These are phyloP conservation scores for Parsonsia alboflavescens DNA, from an alignment of 257 asterid species.

Conservation along the genomic window DNA sequence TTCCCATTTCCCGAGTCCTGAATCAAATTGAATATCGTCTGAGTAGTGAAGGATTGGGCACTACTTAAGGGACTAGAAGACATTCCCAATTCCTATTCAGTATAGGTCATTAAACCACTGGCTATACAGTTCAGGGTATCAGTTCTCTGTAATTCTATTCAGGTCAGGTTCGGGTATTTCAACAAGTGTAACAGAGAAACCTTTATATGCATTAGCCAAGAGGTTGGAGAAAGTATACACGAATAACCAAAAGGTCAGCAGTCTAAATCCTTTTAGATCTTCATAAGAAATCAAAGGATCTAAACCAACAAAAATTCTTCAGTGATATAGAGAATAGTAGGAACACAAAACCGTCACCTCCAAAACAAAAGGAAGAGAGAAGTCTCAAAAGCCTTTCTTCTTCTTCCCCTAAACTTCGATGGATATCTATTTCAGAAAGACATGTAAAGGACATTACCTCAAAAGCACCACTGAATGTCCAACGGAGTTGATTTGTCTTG, in stretches of 20 bases:
- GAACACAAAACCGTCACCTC: background rate
- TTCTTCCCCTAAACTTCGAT: background rate
- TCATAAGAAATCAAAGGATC: background rate
- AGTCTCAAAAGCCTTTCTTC: background rate
- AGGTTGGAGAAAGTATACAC: too few species aligned
- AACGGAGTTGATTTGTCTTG: slow-evolving; percentile 81
- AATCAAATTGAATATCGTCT: background rate
- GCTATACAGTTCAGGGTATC: too few species aligned
- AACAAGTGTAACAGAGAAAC: too few species aligned
- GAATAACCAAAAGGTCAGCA: background rate
- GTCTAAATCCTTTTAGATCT: background rate
- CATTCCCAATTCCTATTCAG: background rate
- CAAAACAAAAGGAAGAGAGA: background rate
- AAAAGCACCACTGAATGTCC: slow-evolving; percentile 89
- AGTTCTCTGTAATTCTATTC: too few species aligned
- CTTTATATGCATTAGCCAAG: too few species aligned
- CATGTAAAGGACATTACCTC: slow-evolving; percentile 42
- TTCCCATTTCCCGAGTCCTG: background rate
- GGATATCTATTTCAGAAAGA: background rate
- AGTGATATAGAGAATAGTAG: background rate
- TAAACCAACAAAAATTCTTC: background rate
- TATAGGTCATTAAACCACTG: background rate
- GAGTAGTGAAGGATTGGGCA: background rate
- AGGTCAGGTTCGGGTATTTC: too few species aligned
- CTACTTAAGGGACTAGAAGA: background rate